Conservation (phyloP, 208 protist genomes). For the Leishmania arabica region DNA sequence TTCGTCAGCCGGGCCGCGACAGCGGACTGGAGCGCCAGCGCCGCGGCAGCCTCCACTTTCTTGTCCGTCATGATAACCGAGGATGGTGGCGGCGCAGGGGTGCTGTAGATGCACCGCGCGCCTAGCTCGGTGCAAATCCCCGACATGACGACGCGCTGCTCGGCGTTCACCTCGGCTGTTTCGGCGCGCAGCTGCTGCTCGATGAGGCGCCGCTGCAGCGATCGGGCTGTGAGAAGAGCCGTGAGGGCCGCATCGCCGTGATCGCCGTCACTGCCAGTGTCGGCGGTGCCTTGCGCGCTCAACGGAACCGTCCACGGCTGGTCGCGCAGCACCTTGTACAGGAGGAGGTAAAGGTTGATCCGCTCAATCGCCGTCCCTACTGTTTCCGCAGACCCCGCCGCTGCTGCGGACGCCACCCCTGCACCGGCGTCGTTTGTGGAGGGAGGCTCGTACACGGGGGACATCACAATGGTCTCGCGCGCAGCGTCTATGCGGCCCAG, state of each 20-base stretch:
- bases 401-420: not conserved
- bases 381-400: conserved; percentile 27
- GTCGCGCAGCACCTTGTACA: conserved; percentile 84
- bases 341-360: conserved; percentile 86
- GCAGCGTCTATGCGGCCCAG: conserved; percentile 74
- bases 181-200: conserved; percentile 73
- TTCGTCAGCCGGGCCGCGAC: conserved; percentile 36
- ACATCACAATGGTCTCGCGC: conserved; percentile 54
- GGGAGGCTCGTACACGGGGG: conserved; percentile 41
- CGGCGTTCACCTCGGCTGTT: conserved; percentile 74
- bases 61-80: conserved; percentile 23
- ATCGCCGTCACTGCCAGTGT: conserved; percentile 4
- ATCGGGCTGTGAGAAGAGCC: conserved; percentile 68
- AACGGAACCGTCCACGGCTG: conserved; percentile 25
- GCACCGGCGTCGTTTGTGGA: not conserved
- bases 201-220: conserved; percentile 72
- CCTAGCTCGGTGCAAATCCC: conserved; percentile 87
- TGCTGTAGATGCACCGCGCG: conserved; percentile 36
- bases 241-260: conserved; percentile 42
- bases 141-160: conserved; percentile 76
- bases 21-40: conserved; percentile 17
- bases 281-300: not conserved
- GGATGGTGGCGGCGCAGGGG: conserved; percentile 13
- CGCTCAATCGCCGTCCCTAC: conserved; percentile 61
- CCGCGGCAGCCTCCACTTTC: conserved; percentile 31